Evolutionary conservation across 169 alveolate species (phyloP), one percentile per base, ranked within the genome.

Genomic region (Plasmodium billcollinsi): DNA sequence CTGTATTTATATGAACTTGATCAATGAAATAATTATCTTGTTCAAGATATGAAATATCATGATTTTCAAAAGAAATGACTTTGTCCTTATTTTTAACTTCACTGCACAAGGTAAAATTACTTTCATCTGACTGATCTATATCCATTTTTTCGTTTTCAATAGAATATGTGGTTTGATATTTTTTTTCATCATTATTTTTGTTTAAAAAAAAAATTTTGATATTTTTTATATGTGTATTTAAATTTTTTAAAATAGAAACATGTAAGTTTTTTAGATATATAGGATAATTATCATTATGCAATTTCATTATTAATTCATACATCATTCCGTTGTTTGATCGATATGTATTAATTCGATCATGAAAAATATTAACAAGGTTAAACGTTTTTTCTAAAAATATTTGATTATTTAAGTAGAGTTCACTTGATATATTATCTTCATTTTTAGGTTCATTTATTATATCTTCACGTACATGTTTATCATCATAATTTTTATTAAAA

Each of bases 281-380:
- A 18, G 91, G 56, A 33, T 69, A 83, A 52, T 69, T 83, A 49
- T 83, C 83, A 56, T 83, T 69, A 83, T 83, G 80, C 69, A 83
- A 58, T 15, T 83, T 69, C 29, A 83, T 20, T n/a, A 62, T 59
- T 69, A 83, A 83, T 83, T 83, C 91, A 58, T 83, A 83, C 33
- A 83, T 18, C 58, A 83, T 63, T 58, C 66, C 45, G 39, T 83
- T 67, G 3, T 67, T 83, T 49, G 85, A 83, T 83, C 91, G 56
- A 50, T 83, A 83, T 45, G 91, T 83, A 69, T 83, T 83, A 56
- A 83, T 83, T 69, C 69, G 52, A 69, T 83, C 91, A 9, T 83
- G 69, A 56, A 83, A 83, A 69, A 83, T 83, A 49, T 69, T 83
- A 15, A 72, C 83, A 50, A 83, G 58, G 9, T 83, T 47, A 49